Conservation (phyloP, 2,329 filamentous ascomycete genomes). For the Colletotrichum sp. region DNA sequence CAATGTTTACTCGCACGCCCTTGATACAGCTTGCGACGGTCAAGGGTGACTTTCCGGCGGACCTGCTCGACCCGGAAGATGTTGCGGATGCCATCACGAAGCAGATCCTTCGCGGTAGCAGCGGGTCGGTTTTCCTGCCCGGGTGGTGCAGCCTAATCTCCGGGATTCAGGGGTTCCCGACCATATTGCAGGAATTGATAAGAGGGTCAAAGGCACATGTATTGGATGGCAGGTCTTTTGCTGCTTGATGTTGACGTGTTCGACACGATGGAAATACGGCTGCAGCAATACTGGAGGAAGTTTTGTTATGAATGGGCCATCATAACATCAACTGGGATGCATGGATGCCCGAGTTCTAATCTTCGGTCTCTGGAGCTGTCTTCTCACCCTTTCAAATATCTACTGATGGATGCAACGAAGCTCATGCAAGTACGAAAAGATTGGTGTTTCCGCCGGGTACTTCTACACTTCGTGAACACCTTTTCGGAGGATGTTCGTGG, state of each 20-base stretch:
- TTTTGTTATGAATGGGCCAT: not conserved
- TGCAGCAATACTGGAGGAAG: not conserved
- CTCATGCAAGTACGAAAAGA: slow-evolving; percentile 51
- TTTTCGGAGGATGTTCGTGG: slow-evolving; percentile 57
- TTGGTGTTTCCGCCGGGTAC: slow-evolving; percentile 53
- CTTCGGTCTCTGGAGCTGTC: slow-evolving; percentile 34
- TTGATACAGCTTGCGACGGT: not conserved
- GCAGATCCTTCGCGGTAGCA: not conserved
- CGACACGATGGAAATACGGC: too few species aligned
- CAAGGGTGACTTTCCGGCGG: not conserved
- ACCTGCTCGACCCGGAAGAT: not conserved
- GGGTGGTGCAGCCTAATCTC: not conserved
- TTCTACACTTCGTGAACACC: slow-evolving; percentile 51
- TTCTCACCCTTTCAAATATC: slow-evolving; percentile 42
- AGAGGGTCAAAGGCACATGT: not conserved
- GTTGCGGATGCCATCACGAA: not conserved
- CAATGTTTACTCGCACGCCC: not conserved
- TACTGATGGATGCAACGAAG: slow-evolving; percentile 54
- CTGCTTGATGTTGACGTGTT: not conserved
- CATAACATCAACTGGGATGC: not conserved
- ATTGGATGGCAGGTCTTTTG: not conserved
- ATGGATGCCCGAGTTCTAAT: accelerated
- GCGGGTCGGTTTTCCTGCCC: not conserved
- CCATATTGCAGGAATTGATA: not conserved
- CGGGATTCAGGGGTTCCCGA: not conserved